Evolutionary conservation across 371 early-diverging fungal species (phyloP).

Genomic region (Saksenaea vasiformis): DNA sequence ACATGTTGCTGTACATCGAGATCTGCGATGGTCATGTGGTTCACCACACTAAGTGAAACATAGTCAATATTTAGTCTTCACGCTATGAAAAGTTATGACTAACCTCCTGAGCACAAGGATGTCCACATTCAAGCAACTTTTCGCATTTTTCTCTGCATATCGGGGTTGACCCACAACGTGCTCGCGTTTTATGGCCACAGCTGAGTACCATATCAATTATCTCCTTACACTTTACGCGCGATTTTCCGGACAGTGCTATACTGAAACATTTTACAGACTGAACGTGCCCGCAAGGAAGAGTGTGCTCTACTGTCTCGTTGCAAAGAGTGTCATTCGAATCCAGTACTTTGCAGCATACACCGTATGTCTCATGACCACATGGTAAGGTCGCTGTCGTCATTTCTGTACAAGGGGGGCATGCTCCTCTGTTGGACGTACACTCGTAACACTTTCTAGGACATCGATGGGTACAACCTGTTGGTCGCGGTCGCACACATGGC

Average conservation of each 20-base stretch:
- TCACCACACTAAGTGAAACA: conserved; percentile 32
- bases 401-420: conserved; percentile 36
- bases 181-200: conserved; percentile 18
- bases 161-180: conserved; percentile 15
- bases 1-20: conserved; percentile 34
- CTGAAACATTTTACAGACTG: conserved; percentile 13
- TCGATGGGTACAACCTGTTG: conserved; percentile 27
- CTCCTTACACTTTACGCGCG: conserved; percentile 6
- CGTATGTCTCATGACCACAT: conserved; percentile 26
- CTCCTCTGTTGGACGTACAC: conserved; percentile 19
- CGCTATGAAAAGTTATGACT: not conserved
- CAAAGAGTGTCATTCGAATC: conserved; percentile 2
- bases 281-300: conserved; percentile 30
- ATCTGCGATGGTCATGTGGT: conserved; percentile 32
- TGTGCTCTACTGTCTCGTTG: conserved; percentile 9
- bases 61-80: not conserved
- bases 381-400: conserved; percentile 1
- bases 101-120: conserved; percentile 23
- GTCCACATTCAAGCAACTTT: conserved; percentile 30
- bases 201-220: not conserved
- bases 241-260: not conserved
- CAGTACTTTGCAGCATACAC: conserved; percentile 11
- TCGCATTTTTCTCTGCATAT: conserved; percentile 20
- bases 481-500: conserved; percentile 30
- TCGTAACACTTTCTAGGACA: conserved; percentile 37